Evolutionary conservation across 2,329 filamentous ascomycete species (phyloP).

Genomic region (Xylariaceae sp.): DNA sequence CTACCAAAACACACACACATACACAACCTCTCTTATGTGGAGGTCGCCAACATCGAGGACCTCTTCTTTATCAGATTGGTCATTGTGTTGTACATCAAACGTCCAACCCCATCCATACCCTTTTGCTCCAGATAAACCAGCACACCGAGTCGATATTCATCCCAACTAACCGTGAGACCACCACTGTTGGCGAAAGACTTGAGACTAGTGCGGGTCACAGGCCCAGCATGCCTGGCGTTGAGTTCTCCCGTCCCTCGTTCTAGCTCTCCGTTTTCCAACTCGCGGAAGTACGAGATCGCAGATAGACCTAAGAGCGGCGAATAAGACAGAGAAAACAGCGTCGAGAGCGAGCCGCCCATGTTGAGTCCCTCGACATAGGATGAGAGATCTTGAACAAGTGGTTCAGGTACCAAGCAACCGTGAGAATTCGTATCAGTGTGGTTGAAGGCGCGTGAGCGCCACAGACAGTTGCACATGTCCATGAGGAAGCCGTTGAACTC

Average conservation of each 20-base stretch:
- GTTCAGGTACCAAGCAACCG: slow-evolving; percentile 53
- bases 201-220: slow-evolving; percentile 70
- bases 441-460: slow-evolving; percentile 74
- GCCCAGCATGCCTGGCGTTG: slow-evolving; percentile 61
- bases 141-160: slow-evolving; percentile 74
- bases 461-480: slow-evolving; percentile 83
- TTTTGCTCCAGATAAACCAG: slow-evolving; percentile 66
- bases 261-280: slow-evolving; percentile 59
- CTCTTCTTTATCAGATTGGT: slow-evolving; percentile 65
- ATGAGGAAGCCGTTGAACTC: slow-evolving; percentile 83
- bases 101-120: slow-evolving; percentile 67
- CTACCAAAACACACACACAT: not conserved
- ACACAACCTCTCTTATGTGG: not conserved
- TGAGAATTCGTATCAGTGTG: slow-evolving; percentile 63
- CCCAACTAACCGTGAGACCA: slow-evolving; percentile 69
- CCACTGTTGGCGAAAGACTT: slow-evolving; percentile 64
- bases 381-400: slow-evolving; percentile 49
- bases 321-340: slow-evolving; percentile 61
- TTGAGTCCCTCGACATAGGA: slow-evolving; percentile 54
- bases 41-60: slow-evolving; percentile 13
- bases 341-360: slow-evolving; percentile 48
- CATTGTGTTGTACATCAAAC: slow-evolving; percentile 81
- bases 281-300: slow-evolving; percentile 57
- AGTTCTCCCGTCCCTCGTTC: slow-evolving; percentile 43
- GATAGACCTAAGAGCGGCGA: slow-evolving; percentile 60